These are phyloP conservation scores for Rhodosporidiobolus sp. DNA, from an alignment of 768 basidiomycete species.

Conservation along the genomic window DNA sequence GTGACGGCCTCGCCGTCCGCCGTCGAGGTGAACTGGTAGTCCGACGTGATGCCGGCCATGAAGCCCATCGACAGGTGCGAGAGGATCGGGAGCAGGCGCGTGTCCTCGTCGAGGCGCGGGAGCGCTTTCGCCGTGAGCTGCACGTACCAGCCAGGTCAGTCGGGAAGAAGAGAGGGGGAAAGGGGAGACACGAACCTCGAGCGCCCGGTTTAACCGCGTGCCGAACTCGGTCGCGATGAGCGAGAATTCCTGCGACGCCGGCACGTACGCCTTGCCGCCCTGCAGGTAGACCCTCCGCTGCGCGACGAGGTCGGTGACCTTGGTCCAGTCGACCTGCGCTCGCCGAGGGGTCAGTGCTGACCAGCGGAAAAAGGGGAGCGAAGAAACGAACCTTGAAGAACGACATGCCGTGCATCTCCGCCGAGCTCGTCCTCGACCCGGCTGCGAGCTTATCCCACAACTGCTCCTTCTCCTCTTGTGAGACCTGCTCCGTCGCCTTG, in stretches of 20 bases:
- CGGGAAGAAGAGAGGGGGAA: background rate
- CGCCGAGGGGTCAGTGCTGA: background rate
- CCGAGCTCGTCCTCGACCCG: constrained; percentile 49
- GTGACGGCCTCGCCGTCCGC: constrained; percentile 65
- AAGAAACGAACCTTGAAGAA: constrained; percentile 68
- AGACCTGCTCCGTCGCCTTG: constrained; percentile 56
- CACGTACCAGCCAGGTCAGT: constrained; percentile 6
- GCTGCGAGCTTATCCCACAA: constrained; percentile 57
- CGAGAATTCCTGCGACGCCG: constrained; percentile 57
- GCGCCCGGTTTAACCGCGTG: constrained; percentile 63
- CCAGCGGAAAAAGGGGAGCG: background rate
- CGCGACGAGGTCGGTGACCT: constrained; percentile 86
- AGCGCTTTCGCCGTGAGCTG: constrained; percentile 81
- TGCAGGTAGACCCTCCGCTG: constrained; percentile 72
- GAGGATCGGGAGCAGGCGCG: constrained; percentile 80
- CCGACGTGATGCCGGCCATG: constrained; percentile 80
- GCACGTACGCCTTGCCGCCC: constrained; percentile 84
- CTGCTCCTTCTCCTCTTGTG: constrained; percentile 57
- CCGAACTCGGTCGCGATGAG: constrained; percentile 86
- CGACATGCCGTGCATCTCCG: constrained; percentile 56
- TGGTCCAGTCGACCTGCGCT: constrained; percentile 86
- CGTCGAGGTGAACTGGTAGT: constrained; percentile 64
- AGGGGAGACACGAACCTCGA: constrained; percentile 60
- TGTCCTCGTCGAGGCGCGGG: constrained; percentile 90
- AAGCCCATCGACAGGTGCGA: constrained; percentile 91